phyloP scores from a whole-genome alignment of 768 basidiomycete species.

The Boletus coccyginus region DNA sequence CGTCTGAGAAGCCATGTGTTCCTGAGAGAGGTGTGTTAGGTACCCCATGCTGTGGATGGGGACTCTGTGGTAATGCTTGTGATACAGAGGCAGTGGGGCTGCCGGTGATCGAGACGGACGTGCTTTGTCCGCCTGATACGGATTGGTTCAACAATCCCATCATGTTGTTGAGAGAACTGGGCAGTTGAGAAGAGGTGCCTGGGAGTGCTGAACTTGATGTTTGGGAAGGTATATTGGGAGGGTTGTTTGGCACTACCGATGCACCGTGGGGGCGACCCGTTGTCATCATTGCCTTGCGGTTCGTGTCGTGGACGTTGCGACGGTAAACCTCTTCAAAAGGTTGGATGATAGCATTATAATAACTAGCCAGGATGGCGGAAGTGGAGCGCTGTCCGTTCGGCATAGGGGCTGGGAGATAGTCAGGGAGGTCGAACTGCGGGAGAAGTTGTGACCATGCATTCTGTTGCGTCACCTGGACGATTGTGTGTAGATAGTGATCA shows the following conservation, averaged over 20 bases:
- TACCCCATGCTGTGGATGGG: conserved; percentile 24
- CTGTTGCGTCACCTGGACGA: conserved; percentile 44
- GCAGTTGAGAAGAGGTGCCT: conserved; percentile 19
- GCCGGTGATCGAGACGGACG: conserved; percentile 17
- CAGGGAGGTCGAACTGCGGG: conserved; percentile 59
- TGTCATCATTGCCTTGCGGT: conserved; percentile 49
- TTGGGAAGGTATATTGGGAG: conserved; percentile 18
- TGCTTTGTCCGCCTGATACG: conserved; percentile 17
- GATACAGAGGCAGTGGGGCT: conserved; percentile 25
- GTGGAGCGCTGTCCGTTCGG: conserved; percentile 48
- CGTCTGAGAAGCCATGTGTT: conserved; percentile 25
- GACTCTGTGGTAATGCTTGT: conserved; percentile 33
- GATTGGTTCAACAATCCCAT: conserved; percentile 28
- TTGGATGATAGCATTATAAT: conserved; percentile 59
- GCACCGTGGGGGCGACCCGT: conserved; percentile 34
- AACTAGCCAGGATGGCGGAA: conserved; percentile 49
- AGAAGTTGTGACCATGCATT: conserved; percentile 57
- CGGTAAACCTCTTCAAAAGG: conserved; percentile 75
- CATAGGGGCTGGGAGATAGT: conserved; percentile 47
- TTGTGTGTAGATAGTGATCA: conserved; percentile 5
- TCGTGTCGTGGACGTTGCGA: conserved; percentile 58
- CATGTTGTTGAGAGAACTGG: conserved; percentile 20
- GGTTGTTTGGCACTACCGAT: conserved; percentile 12
- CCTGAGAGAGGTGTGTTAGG: conserved; percentile 23
- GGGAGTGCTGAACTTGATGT: conserved; percentile 8